These are phyloP conservation scores for Sporothrix sp. DNA, from an alignment of 2,329 filamentous ascomycete genomes.

Conservation along the genomic window DNA sequence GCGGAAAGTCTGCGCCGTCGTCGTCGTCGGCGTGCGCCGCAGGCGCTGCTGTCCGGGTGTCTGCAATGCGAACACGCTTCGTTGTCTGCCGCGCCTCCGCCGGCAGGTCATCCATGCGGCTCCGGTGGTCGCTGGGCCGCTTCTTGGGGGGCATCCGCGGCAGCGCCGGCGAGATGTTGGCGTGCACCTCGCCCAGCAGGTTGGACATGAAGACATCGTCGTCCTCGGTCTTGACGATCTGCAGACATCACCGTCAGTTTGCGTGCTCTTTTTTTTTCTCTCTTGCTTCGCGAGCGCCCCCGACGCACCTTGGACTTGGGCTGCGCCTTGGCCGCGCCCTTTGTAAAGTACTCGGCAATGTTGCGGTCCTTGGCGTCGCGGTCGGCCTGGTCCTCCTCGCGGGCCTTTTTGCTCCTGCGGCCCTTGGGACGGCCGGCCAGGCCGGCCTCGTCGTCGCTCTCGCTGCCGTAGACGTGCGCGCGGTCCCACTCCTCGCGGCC, in stretches of 20 bases:
- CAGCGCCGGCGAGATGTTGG: slow-evolving; percentile 50
- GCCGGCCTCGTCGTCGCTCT: slow-evolving; percentile 57
- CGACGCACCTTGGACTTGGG: slow-evolving; percentile 68
- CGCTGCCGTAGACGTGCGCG: slow-evolving; percentile 55
- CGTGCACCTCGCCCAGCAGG: slow-evolving; percentile 79
- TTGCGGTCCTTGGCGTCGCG: slow-evolving; percentile 81
- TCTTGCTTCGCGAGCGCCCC: background rate
- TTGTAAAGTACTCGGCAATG: slow-evolving; percentile 91
- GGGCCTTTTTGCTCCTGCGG: slow-evolving; percentile 70
- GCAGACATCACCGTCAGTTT: background rate
- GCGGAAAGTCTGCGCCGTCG: slow-evolving; percentile 44
- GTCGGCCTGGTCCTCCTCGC: slow-evolving; percentile 76
- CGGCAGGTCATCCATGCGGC: slow-evolving; percentile 63
- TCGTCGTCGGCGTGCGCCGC: slow-evolving; percentile 42
- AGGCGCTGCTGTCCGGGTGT: slow-evolving; percentile 39
- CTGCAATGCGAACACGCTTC: slow-evolving; percentile 49
- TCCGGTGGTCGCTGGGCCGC: slow-evolving; percentile 67
- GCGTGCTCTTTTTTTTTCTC: background rate
- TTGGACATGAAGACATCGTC: slow-evolving; percentile 81
- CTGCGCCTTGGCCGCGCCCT: slow-evolving; percentile 54
- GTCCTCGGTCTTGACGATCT: slow-evolving; percentile 72
- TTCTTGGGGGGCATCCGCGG: slow-evolving; percentile 52
- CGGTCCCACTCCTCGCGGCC: slow-evolving; percentile 91
- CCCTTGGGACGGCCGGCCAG: slow-evolving; percentile 35
- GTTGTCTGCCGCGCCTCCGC: slow-evolving; percentile 49